phyloP scores from a whole-genome alignment of 2,329 filamentous ascomycete species.

The Alternaria alternata region DNA sequence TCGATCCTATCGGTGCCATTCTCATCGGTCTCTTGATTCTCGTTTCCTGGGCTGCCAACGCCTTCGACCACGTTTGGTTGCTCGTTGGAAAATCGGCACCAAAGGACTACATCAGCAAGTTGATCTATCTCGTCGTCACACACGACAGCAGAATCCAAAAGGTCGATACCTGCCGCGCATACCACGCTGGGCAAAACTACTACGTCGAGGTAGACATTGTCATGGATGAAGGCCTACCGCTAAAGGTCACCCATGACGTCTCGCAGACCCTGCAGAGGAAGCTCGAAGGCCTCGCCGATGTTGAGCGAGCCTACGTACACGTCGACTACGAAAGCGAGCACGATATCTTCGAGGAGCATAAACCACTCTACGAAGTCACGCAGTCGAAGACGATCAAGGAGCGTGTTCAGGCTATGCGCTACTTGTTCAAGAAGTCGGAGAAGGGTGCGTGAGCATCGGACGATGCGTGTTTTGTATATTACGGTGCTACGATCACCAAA shows the following conservation, averaged over 20 bases:
- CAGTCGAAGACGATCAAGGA: slow-evolving; percentile 45
- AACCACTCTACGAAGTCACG: slow-evolving; percentile 49
- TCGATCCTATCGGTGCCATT: slow-evolving; percentile 69
- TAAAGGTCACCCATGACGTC: slow-evolving; percentile 67
- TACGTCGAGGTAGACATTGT: slow-evolving; percentile 71
- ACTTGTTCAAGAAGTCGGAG: slow-evolving; percentile 27
- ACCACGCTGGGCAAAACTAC: slow-evolving; percentile 68
- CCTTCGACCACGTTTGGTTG: slow-evolving; percentile 68
- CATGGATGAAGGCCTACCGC: slow-evolving; percentile 63
- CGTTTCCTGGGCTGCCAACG: slow-evolving; percentile 68
- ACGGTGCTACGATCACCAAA: not conserved
- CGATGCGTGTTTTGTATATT: not conserved
- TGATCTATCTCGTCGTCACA: slow-evolving; percentile 65
- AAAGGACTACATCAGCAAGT: slow-evolving; percentile 63
- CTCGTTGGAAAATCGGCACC: slow-evolving; percentile 69
- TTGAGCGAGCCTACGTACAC: slow-evolving; percentile 60
- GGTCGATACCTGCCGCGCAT: slow-evolving; percentile 68
- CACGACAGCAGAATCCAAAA: slow-evolving; percentile 64
- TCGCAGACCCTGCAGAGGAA: slow-evolving; percentile 68
- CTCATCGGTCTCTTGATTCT: slow-evolving; percentile 68
- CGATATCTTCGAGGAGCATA: slow-evolving; percentile 51
- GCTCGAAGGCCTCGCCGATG: slow-evolving; percentile 60
- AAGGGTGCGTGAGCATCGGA: not conserved
- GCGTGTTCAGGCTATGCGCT: slow-evolving; percentile 39
- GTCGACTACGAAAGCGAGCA: slow-evolving; percentile 57